A percentile compares a stretch with the other conserved stretches of the same genome.
Conservation (phyloP, 2,329 filamentous ascomycete species). For the Blastomyces emzantsi region DNA sequence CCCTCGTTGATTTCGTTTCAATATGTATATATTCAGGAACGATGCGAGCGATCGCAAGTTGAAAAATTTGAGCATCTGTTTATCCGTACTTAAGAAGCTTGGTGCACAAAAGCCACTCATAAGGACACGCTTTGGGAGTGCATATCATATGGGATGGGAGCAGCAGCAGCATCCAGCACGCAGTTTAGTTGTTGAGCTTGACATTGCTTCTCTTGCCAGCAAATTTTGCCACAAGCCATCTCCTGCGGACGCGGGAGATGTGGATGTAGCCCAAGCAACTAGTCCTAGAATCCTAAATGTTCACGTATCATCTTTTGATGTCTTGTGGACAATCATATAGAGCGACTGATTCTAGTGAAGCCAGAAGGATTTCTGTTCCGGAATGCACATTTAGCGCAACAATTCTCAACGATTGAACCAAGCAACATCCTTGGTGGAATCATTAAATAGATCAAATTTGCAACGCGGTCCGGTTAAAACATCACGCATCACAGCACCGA, state of each 20-base stretch:
- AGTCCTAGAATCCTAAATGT: constrained; percentile 1
- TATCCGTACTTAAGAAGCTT: constrained; percentile 4
- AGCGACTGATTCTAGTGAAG: constrained; percentile 9
- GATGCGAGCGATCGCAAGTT: constrained; percentile 4
- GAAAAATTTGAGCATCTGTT: constrained; percentile 3
- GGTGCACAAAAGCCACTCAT: background rate
- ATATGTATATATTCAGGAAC: constrained; percentile 6
- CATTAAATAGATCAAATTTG: constrained; percentile 11
- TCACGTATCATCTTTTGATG: constrained; percentile 15
- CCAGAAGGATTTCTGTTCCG: constrained; percentile 1
- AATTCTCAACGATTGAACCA: constrained; percentile 9
- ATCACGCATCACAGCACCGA: no score
- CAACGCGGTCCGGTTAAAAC: constrained; percentile 5
- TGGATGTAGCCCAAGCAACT: background rate
- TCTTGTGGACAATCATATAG: constrained; percentile 8
- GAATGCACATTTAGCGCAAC: constrained; percentile 7
- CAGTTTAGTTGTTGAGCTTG: constrained; percentile 7
- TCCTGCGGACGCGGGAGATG: constrained; percentile 3
- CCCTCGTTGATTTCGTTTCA: constrained; percentile 1
- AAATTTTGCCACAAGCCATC: background rate
- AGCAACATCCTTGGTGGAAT: constrained; percentile 6
- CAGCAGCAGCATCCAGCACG: constrained; percentile 2
- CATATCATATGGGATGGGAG: constrained; percentile 3
- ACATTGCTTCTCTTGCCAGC: background rate
- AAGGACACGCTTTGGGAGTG: constrained; percentile 8